Base-by-base conservation (phyloP, 192 early-diverging fungal genomes). In the Phycomyces nitens region DNA sequence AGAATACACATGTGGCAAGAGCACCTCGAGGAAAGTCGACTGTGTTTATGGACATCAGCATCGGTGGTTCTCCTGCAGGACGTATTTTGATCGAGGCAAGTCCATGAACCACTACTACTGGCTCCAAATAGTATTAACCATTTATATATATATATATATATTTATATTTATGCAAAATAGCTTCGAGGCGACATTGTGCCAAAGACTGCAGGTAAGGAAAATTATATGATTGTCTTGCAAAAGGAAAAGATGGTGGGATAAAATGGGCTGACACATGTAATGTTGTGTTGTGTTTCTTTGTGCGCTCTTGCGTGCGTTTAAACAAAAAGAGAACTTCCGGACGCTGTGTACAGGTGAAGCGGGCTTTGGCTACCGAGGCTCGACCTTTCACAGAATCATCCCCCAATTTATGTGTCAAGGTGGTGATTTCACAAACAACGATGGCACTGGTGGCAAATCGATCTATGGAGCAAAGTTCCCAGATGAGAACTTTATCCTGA, bases 271-370 rank as follows among this genome's bases (percentile, higher is more conserved):
- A n/a, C 52, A 51, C 7, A 34, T 34, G 29, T 34, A 34, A 5
- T 34, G 29, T 2, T 34, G 7, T 34, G 7, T 34, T 34, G 29
- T 34, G 29, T 34, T 34, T 34, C 7, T 7, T 34, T 34, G 29
- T 34, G 7, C 29, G 29, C 29, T 2, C 29, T 34, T 34, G 29
- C 29, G 29, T 34, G 7, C 14, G 26, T 50, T 57, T 22, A 40
- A 18, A 29, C 26, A 7, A 60, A 43, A 27, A 70, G 94, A 98
- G 79, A 98, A 98, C 90, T 98, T 98, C 81, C 86, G 93, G 26
- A 89, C 89, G 52, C 84, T 97, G 63, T 97, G 94, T 84, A 97
- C 95, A 60, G 90, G 92, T 55, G 95, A 97, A 74, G 86, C 94
- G 74, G 92, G 93, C 21, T 88, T 85, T 65, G 87, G 89, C 7